phyloP scores from a whole-genome alignment of 345 rosid genomes.

The Eucalyptus decipiens region DNA sequence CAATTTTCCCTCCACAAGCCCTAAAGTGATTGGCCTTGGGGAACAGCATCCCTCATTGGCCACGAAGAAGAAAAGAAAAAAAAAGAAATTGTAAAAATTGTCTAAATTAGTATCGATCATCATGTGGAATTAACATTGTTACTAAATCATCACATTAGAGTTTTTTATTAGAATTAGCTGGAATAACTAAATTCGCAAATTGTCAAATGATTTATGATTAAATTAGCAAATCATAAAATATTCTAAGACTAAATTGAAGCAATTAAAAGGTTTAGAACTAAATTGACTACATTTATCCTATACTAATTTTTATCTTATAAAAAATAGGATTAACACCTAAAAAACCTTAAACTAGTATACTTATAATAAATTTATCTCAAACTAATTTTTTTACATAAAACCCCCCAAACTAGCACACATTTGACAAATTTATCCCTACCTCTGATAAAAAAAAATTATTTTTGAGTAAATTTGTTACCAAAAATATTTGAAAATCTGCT shows the following conservation, averaged over 20 bases:
- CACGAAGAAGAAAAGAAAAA: neutral
- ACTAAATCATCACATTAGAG: no score
- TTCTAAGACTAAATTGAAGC: neutral
- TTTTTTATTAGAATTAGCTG: neutral
- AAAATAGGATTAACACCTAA: no score
- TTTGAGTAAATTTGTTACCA: neutral
- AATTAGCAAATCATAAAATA: neutral
- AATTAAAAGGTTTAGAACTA: fast-evolving
- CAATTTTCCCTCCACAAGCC: no score
- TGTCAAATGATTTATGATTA: fast-evolving
- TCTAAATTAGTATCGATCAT: fast-evolving
- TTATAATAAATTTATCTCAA: neutral
- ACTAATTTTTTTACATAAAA: neutral
- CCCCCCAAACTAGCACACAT: fast-evolving
- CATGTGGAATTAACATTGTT: no score
- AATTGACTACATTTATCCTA: neutral
- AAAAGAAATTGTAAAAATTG: neutral
- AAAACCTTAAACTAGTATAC: fast-evolving
- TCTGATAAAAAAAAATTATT: neutral
- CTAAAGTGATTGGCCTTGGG: no score
- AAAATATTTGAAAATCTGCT: neutral
- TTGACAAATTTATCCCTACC: neutral
- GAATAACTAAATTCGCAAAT: neutral
- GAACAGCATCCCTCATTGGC: no score
- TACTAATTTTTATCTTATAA: neutral